Evolutionary conservation across 1,284 basidiomycete genomes (phyloP), one percentile per base, ranked within the genome.

Genomic region (Boletus smithii): DNA sequence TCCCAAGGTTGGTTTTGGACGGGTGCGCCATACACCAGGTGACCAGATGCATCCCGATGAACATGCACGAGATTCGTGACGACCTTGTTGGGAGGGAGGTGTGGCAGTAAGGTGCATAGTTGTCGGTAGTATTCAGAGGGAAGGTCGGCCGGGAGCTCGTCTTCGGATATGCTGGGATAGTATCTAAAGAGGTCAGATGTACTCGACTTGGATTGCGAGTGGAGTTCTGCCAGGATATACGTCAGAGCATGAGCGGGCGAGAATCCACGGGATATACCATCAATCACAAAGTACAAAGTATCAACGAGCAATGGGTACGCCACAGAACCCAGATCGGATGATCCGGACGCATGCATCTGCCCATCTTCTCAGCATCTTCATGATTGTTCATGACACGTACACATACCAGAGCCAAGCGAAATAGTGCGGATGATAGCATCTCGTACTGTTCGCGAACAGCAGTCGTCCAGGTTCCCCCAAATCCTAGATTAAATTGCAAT

Each of bases 1-100:
- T 91, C 88, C 88, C 88, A 91, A 11, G 88, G 86, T 34, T 81
- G 75, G 61, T 88, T 85, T 48, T 79, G 71, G 16, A 89, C 84
- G 1, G 77, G 72, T 10, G 68, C 61, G 17, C 76, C 74, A 48
- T 72, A 68, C 6, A 80, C 61, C 5, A 79, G 50, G 6, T 73
- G 69, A 2, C 80, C 82, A 7, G 69, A 67, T 8, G 37, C 46
- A 3, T 75, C 53, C 23, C 74, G 73, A 45, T 80, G 73, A 3
- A 76, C 76, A 41, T 77, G 77, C 4, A 76, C 74, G 30, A 91
- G 75, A 51, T 83, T 72, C 10, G 72, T 63, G 3, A 84, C 79
- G n/a, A 73, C 62, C 17, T 69, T 65, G 45, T 76, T 73, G 8
- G 74, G 65, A n/a, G 77, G 72, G 8, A 77, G 63, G 46, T 77